phyloP scores from a whole-genome alignment of 176 grass and related monocot species.

The Lolium perenne region DNA sequence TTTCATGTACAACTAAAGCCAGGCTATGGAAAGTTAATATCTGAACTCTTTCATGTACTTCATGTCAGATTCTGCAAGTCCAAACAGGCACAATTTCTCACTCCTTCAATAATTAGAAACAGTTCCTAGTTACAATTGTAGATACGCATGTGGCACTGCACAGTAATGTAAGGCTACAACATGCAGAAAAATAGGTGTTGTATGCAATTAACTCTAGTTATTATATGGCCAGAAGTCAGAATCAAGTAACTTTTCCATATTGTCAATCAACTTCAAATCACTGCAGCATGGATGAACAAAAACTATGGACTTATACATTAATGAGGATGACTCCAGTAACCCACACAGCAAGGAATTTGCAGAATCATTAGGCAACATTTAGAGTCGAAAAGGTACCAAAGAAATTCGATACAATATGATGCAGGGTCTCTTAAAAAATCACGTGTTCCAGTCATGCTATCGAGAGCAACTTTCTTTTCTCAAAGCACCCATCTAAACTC shows the following conservation, averaged over 20 bases:
- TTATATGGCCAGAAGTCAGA: background rate
- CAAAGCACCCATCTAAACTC: background rate
- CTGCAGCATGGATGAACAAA: background rate
- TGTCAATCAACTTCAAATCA: background rate
- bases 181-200: background rate
- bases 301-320: background rate
- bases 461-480: background rate
- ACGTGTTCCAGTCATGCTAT: background rate
- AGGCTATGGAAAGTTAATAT: background rate
- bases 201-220: background rate
- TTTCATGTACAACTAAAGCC: background rate
- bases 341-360: background rate
- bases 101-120: background rate
- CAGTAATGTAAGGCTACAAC: background rate
- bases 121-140: background rate
- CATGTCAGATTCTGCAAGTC: background rate
- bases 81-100: background rate
- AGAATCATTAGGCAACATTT: background rate
- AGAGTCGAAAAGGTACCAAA: background rate
- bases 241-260: background rate
- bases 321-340: slow-evolving; percentile 1
- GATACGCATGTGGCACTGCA: background rate
- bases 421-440: background rate
- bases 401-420: too few species aligned
- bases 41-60: background rate